A percentile compares a stretch with the other conserved stretches of the same genome.
phyloP scores from a whole-genome alignment of 306 rosid species.

The Glycine soja region DNA sequence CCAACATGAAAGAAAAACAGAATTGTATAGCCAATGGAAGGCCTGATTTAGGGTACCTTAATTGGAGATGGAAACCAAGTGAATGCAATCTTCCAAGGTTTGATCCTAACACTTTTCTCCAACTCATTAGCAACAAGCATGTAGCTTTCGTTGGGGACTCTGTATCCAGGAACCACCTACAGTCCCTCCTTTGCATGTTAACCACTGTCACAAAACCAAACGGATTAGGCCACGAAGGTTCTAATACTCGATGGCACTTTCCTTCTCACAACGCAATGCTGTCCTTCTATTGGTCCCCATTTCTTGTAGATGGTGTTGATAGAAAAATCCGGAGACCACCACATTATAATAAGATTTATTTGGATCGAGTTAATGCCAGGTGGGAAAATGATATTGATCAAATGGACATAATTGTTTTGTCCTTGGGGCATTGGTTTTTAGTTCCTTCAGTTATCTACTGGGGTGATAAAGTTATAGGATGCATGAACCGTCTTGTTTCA shows the following conservation, averaged over 20 bases:
- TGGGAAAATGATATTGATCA: conserved; percentile 66
- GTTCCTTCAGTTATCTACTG: conserved; percentile 74
- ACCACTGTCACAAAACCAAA: conserved; percentile 60
- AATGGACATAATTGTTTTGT: conserved; percentile 61
- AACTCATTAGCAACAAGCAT: conserved; percentile 59
- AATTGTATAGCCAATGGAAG: conserved; percentile 75
- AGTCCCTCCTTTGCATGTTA: conserved; percentile 77
- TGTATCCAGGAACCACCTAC: conserved; percentile 77
- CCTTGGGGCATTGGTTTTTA: conserved; percentile 76
- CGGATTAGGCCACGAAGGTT: conserved; percentile 53
- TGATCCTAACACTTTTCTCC: conserved; percentile 67
- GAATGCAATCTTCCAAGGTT: conserved; percentile 71
- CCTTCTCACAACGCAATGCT: conserved; percentile 60
- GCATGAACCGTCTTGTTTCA: conserved; percentile 60
- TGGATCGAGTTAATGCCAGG: conserved; percentile 62
- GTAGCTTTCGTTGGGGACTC: conserved; percentile 85
- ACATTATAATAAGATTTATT: conserved; percentile 54
- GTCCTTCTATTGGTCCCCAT: conserved; percentile 82
- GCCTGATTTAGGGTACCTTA: conserved; percentile 58
- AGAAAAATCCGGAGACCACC: conserved; percentile 54
- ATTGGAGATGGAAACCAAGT: conserved; percentile 79
- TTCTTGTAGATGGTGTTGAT: conserved; percentile 68
- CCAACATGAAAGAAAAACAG: conserved; percentile 62
- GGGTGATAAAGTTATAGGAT: conserved; percentile 57
- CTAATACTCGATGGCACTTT: conserved; percentile 56